phyloP scores from a whole-genome alignment of 805 yeast species.

The Ogataea pini region DNA sequence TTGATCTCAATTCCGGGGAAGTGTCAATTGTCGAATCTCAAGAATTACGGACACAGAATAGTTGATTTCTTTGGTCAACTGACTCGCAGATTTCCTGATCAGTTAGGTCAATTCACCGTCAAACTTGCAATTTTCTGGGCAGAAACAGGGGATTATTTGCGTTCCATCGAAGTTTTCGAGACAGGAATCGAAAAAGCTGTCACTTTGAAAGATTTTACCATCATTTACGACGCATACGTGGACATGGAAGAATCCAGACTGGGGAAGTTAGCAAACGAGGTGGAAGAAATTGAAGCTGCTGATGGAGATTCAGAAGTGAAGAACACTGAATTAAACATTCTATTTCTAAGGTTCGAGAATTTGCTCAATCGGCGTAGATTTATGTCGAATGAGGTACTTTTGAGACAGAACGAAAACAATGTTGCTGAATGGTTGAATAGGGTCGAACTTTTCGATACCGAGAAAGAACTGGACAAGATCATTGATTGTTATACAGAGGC shows the following conservation, averaged over 20 bases:
- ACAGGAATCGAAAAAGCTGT: slow-evolving; percentile 46
- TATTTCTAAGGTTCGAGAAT: slow-evolving; percentile 50
- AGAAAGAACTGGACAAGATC: slow-evolving; percentile 41
- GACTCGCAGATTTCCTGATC: slow-evolving; percentile 55
- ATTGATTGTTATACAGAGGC: slow-evolving; percentile 66
- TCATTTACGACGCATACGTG: slow-evolving; percentile 60
- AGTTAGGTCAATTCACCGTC: slow-evolving; percentile 49
- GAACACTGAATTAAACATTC: slow-evolving; percentile 42
- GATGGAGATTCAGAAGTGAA: slow-evolving; percentile 19
- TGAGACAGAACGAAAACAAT: slow-evolving; percentile 62
- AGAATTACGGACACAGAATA: slow-evolving; percentile 9
- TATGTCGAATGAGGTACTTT: slow-evolving; percentile 62
- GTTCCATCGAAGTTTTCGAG: slow-evolving; percentile 47
- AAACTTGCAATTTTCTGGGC: slow-evolving; percentile 51
- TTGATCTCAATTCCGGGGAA: slow-evolving; percentile 27
- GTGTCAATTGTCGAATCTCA: neutral
- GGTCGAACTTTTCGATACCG: slow-evolving; percentile 44
- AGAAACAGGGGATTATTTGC: slow-evolving; percentile 36
- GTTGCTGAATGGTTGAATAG: slow-evolving; percentile 72
- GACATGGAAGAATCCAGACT: slow-evolving; percentile 58
- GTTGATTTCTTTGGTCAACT: slow-evolving; percentile 36
- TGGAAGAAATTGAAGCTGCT: slow-evolving; percentile 22
- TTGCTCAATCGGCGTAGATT: slow-evolving; percentile 59
- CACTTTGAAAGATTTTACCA: slow-evolving; percentile 62
- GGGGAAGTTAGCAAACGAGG: slow-evolving; percentile 32